A percentile compares a stretch with the other conserved stretches of the same genome.
phyloP scores from a whole-genome alignment of 1,284 basidiomycete genomes.

The Filobasidium uniguttulatum region DNA sequence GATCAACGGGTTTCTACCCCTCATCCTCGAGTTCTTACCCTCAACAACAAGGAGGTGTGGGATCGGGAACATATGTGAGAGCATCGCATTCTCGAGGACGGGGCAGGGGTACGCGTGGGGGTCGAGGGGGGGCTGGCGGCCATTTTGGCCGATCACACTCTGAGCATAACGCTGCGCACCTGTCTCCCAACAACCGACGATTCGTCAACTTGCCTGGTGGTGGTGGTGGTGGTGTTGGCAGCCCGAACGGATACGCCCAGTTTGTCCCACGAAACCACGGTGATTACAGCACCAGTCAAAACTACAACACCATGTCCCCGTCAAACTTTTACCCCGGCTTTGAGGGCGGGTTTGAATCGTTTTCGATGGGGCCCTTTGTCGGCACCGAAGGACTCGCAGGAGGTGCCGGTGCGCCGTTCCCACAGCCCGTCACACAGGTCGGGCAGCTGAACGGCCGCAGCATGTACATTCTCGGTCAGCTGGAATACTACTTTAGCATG shows the following conservation, averaged over 20 bases:
- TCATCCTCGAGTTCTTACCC: background rate
- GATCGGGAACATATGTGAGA: too few relatives aligned
- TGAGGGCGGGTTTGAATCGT: too few relatives aligned
- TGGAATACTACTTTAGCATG: slow-evolving; percentile 78
- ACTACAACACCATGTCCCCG: too few relatives aligned
- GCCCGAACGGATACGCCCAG: slow-evolving; percentile 3
- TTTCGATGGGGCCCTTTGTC: too few relatives aligned
- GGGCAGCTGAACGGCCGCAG: slow-evolving; percentile 49
- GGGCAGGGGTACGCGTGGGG: background rate
- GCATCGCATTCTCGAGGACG: background rate
- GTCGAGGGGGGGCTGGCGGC: background rate
- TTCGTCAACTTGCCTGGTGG: background rate
- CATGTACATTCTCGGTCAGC: slow-evolving; percentile 58
- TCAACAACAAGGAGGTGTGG: background rate
- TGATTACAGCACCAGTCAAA: background rate
- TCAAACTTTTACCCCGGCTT: too few relatives aligned
- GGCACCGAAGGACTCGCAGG: background rate
- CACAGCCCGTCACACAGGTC: slow-evolving; percentile 43
- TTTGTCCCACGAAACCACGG: too few relatives aligned
- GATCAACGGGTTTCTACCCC: too few relatives aligned
- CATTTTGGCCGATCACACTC: background rate
- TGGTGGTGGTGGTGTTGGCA: too few relatives aligned
- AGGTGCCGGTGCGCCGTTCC: background rate
- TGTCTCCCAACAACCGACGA: background rate
- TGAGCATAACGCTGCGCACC: background rate